Conservation (phyloP, 2,329 filamentous ascomycete genomes). For the Fusarium mangiferae region DNA sequence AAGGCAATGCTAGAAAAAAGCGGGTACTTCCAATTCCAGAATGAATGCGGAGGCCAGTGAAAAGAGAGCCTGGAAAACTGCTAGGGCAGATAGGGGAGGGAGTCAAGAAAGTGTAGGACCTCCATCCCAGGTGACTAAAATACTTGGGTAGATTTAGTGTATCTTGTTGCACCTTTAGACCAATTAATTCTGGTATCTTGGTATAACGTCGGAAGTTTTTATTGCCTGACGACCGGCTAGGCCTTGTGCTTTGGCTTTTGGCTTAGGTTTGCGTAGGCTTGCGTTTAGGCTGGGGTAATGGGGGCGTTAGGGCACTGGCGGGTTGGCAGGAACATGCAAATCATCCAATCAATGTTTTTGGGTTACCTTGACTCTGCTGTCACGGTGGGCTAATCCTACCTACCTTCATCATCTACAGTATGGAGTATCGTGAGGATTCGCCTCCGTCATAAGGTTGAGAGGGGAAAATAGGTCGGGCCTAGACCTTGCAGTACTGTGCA, state of each 20-base stretch:
- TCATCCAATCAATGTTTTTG: slow-evolving; percentile 30
- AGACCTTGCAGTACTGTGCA: background rate
- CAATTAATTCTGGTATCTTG: background rate
- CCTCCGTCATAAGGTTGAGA: slow-evolving; percentile 1
- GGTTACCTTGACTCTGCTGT: slow-evolving; percentile 30
- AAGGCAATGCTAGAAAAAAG: slow-evolving; percentile 9
- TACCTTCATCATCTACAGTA: background rate
- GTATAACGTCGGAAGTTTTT: background rate
- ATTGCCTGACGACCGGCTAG: background rate
- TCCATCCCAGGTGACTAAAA: background rate
- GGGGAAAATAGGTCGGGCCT: background rate
- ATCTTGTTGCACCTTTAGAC: too few relatives aligned
- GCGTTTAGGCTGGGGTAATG: slow-evolving; percentile 6
- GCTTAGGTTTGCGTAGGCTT: background rate
- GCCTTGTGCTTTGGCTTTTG: background rate
- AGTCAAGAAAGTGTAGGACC: background rate
- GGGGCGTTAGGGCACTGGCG: slow-evolving; percentile 13
- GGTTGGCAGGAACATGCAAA: slow-evolving; percentile 18
- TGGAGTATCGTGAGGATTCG: slow-evolving; percentile 1
- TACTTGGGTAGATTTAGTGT: background rate
- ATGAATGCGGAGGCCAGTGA: slow-evolving; percentile 17
- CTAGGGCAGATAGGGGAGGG: background rate
- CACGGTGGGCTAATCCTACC: slow-evolving; percentile 31
- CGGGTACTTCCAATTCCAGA: slow-evolving; percentile 7
- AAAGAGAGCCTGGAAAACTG: background rate